Evolutionary conservation across 495 filamentous ascomycete species (phyloP), one percentile per base, ranked within the genome.

Genomic region (Xeromyces bisporus): DNA sequence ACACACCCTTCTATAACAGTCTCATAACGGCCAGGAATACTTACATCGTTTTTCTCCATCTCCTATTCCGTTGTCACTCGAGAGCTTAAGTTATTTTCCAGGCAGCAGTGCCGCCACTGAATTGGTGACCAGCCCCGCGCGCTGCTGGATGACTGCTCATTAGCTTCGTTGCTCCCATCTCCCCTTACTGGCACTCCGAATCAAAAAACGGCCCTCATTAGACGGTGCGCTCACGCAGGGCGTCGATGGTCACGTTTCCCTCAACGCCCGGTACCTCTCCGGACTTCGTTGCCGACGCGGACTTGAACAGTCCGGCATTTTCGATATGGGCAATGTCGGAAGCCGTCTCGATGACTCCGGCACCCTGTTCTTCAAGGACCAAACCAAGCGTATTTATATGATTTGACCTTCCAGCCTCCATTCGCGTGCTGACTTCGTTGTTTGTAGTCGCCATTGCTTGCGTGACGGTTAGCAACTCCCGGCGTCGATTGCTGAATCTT

Each of bases 311-410:
- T 38, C 20, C 27, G 36, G 20, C 39, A 28, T 34, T 37, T 41
- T 35, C 48, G 56, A 45, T 42, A 97, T 97, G 89, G 89, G 89
- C 39, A 85, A 80, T 64, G 78, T 96, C 53, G 78, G 70, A 55
- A 94, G 86, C 64, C 77, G 74, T 55, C 74, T 76, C 39, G 87
- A 94, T 47, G 86, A 93, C 57, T 78, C 79, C 47, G 69, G 75
- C 39, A 64, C 68, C 44, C 56, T 94, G 53, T 85, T 78, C 50
- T 66, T 94, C 53, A 77, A 80, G 60, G 86, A 97, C 50, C 89
- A 94, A 58, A 80, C 63, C 47, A 73, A 82, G 64, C 72, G 87
- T 96, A 53, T n/a, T n/a, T n/a, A n/a, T n/a, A n/a, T n/a, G 40
- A 69, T 53, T 32, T 26, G 14, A 18, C 37, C n/a, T 11, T 20